These are phyloP conservation scores for Petrea volubilis DNA, from an alignment of 257 asterid genomes.

Conservation along the genomic window DNA sequence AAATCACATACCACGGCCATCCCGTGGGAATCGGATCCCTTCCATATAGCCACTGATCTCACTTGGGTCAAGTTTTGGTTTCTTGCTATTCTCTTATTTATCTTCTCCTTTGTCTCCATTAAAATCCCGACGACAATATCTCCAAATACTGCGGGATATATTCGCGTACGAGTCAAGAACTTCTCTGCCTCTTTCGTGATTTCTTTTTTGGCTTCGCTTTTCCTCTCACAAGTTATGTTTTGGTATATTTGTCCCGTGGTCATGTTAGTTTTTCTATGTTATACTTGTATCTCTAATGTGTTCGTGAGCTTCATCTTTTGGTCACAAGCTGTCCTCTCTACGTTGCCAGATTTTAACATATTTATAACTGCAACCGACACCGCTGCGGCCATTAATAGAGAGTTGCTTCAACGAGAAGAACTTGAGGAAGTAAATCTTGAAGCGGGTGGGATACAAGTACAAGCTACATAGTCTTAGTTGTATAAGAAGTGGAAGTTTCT, in stretches of 20 bases:
- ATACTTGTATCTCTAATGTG: background rate
- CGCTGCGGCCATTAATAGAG: too few species aligned
- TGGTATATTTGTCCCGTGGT: slow-evolving; percentile 31
- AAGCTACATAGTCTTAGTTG: too few species aligned
- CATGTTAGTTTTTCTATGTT: slow-evolving; percentile 4
- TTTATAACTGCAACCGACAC: too few species aligned
- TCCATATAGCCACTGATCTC: slow-evolving; percentile 2
- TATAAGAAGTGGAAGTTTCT: too few species aligned
- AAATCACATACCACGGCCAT: slow-evolving; percentile 30
- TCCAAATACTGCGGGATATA: background rate
- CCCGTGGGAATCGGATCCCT: slow-evolving; percentile 37
- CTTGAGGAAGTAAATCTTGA: too few species aligned
- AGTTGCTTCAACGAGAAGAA: too few species aligned
- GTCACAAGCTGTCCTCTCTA: background rate
- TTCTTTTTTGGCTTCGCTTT: slow-evolving; percentile 19
- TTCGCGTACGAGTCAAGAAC: slow-evolving; percentile 17
- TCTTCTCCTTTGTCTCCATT: slow-evolving; percentile 21
- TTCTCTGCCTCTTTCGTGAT: slow-evolving; percentile 19
- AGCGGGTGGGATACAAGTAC: too few species aligned
- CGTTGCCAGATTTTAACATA: slow-evolving; percentile 7
- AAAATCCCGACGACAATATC: background rate
- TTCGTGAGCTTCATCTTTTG: background rate
- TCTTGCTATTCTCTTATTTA: slow-evolving; percentile 12
- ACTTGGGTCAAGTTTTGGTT: slow-evolving; percentile 25
- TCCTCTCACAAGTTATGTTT: slow-evolving; percentile 30